A percentile compares a stretch with the other conserved stretches of the same genome.
phyloP scores from a whole-genome alignment of 176 grass and related monocot genomes.

The Oryza glaberrima region DNA sequence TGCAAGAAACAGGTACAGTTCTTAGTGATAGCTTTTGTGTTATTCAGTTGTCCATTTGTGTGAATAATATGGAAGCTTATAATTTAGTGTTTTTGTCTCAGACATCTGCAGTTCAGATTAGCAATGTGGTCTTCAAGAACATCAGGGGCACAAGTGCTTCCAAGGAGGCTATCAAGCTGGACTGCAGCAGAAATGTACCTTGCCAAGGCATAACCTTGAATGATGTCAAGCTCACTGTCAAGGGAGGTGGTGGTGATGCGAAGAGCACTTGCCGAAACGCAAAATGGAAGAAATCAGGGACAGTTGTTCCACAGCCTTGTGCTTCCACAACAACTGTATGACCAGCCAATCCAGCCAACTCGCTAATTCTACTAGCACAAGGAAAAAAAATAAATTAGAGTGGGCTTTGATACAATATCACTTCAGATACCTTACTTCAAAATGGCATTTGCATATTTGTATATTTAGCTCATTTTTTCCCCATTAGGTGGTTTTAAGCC shows the following conservation, averaged over 20 bases:
- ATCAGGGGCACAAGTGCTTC: conserved; percentile 60
- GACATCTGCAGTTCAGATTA: conserved; percentile 61
- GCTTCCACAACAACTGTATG: background rate
- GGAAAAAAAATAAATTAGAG: too few species aligned
- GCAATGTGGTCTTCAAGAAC: conserved; percentile 57
- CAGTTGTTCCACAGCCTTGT: conserved; percentile 55
- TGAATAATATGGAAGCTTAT: background rate
- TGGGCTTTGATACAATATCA: too few species aligned
- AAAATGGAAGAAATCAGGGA: conserved; percentile 48
- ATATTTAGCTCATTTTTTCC: too few species aligned
- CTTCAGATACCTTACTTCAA: too few species aligned
- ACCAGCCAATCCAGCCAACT: too few species aligned
- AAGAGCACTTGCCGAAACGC: conserved; percentile 49
- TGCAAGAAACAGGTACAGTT: conserved; percentile 46
- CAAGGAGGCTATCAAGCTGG: conserved; percentile 51
- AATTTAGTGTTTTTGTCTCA: conserved; percentile 28
- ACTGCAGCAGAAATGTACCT: conserved; percentile 38
- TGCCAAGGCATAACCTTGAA: conserved; percentile 54
- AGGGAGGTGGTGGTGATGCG: conserved; percentile 12
- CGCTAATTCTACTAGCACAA: too few species aligned
- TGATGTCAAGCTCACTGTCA: conserved; percentile 41
- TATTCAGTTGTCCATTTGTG: background rate
- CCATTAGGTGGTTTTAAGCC: too few species aligned
- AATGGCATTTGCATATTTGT: too few species aligned
- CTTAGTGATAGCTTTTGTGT: background rate